Evolutionary conservation across 768 basidiomycete species (phyloP).

Genomic region (Lactarius akahatsu): DNA sequence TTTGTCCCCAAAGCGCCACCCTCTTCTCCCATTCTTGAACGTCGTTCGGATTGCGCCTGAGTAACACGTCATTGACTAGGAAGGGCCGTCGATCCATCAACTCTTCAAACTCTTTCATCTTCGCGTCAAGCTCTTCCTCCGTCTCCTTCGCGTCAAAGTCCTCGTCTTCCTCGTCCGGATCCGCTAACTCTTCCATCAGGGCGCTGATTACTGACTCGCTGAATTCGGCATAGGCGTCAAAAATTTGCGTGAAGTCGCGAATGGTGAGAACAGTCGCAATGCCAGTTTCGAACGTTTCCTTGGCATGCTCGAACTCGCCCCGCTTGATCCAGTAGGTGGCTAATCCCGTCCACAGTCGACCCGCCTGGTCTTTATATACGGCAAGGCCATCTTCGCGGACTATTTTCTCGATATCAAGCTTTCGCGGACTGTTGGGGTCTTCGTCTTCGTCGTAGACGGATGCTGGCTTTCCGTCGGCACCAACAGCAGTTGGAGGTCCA

Average conservation of each 20-base stretch:
- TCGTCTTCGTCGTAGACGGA: conserved; percentile 75
- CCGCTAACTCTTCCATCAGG: conserved; percentile 81
- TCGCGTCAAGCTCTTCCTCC: conserved; percentile 78
- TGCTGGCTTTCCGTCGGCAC: conserved; percentile 49
- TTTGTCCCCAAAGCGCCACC: conserved; percentile 87
- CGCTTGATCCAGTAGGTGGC: conserved; percentile 99
- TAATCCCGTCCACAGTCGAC: conserved; percentile 91
- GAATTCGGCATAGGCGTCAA: conserved; percentile 95
- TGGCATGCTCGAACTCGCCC: conserved; percentile 90
- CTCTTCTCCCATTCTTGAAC: conserved; percentile 99
- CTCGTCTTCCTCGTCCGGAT: conserved; percentile 74
- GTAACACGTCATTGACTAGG: conserved; percentile 91
- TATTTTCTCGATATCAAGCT: conserved; percentile 84
- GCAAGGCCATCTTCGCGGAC: conserved; percentile 82
- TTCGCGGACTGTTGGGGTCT: conserved; percentile 66
- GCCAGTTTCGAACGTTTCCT: conserved; percentile 84
- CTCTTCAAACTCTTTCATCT: conserved; percentile 92
- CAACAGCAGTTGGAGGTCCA: conserved; percentile 58
- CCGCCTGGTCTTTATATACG: conserved; percentile 95
- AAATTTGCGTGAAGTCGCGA: conserved; percentile 96
- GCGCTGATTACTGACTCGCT: conserved; percentile 86
- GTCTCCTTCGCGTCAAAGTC: conserved; percentile 75
- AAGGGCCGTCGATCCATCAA: conserved; percentile 95
- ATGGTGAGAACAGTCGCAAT: conserved; percentile 84
- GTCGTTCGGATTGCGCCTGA: conserved; percentile 93